phyloP scores from a whole-genome alignment of 345 rosid species.

The Eucalyptus paniculata region DNA sequence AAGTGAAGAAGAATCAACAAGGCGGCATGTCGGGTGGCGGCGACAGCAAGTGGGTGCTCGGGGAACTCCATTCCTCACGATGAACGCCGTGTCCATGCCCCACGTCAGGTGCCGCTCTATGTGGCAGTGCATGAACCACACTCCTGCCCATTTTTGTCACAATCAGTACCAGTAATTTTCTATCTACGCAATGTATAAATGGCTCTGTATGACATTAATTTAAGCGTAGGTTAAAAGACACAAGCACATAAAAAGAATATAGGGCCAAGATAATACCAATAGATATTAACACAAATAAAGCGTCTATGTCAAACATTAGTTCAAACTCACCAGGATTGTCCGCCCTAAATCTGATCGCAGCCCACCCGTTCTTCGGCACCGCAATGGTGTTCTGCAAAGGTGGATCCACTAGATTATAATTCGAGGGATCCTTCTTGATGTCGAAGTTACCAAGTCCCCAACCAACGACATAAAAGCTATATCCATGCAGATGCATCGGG shows the following conservation, averaged over 20 bases:
- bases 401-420: slow-evolving; percentile 13
- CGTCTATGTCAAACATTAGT: background rate
- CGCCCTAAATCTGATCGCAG: slow-evolving; percentile 13
- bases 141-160: background rate
- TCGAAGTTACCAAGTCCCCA: slow-evolving; percentile 8
- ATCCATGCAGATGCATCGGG: slow-evolving; percentile 21
- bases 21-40: slow-evolving; percentile 27
- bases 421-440: background rate
- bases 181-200: background rate
- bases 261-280: background rate
- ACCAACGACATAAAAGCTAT: slow-evolving; percentile 13
- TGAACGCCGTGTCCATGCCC: slow-evolving; percentile 25
- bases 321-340: slow-evolving; percentile 11
- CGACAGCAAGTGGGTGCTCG: background rate
- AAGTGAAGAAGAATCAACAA: background rate
- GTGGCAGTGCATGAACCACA: slow-evolving; percentile 33
- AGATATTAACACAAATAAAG: background rate
- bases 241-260: background rate
- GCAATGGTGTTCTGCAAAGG: slow-evolving; percentile 7
- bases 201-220: background rate
- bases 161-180: background rate
- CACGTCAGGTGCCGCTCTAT: slow-evolving; percentile 16
- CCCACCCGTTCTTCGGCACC: slow-evolving; percentile 21
- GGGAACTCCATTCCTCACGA: slow-evolving; percentile 7
- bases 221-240: background rate